Conservation (phyloP, 305 asterid genomes). For the Solanum hybrid region DNA sequence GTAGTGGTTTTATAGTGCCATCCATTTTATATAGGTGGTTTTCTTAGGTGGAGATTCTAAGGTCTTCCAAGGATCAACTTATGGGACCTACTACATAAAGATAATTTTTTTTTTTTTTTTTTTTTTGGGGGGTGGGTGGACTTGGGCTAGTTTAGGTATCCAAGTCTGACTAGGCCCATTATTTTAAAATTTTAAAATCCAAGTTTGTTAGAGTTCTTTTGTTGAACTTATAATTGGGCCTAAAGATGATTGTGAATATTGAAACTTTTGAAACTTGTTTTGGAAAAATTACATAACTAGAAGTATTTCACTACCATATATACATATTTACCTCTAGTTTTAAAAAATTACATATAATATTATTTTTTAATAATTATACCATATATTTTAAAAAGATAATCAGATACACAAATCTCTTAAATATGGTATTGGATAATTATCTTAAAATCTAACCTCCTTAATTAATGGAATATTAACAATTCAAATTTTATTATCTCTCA, state of each 20-base stretch:
- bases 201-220: neutral
- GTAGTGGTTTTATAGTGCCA: neutral
- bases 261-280: neutral
- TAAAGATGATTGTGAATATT: neutral
- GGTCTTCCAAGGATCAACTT: neutral
- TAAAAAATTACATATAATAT: too few relatives aligned
- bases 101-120: neutral
- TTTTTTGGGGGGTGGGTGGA: neutral
- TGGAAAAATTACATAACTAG: too few relatives aligned
- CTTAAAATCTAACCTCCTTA: neutral
- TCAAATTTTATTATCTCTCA: too few relatives aligned
- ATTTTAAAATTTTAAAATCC: neutral
- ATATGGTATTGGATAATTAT: neutral
- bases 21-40: neutral
- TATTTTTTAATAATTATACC: too few relatives aligned
- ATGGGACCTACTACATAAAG: neutral
- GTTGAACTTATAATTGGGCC: neutral
- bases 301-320: too few relatives aligned
- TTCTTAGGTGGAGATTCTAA: neutral
- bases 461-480: neutral
- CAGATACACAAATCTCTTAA: neutral
- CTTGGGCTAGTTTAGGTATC: neutral
- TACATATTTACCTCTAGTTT: neutral
- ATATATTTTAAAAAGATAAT: too few relatives aligned
- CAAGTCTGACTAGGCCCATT: neutral